Base-by-base conservation (phyloP, 345 rosid genomes). In the Luvunga scandens region DNA sequence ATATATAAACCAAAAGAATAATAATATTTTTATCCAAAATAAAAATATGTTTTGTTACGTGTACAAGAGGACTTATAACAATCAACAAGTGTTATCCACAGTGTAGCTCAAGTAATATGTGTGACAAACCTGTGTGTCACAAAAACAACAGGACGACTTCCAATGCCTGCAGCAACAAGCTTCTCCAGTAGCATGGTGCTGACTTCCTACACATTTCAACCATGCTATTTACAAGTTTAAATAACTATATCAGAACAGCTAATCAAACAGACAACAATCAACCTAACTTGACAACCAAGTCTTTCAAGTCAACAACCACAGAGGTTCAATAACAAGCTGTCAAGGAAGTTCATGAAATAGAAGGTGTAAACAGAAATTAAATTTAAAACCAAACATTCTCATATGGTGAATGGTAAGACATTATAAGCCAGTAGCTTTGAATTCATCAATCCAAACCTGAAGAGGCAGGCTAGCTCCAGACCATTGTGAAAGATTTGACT, bases 391-490 rank as follows among this genome's bases (percentile, higher is more conserved):
- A 16, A 73, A 7, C 31, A 7, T 60, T 38, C 28, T 55, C 22
- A 21, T 30, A 22, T 63, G 2, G 59, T 62, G 34, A 64, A 48
- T 33, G 27, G 7, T 2, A 39, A 73, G 36, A 60, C 19, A 16
- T 36, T 24, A 16, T 22, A 60, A 61, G 28, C 68, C 68, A 75
- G 24, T 33, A 45, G 25, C 64, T 77, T 60, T 36, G 34, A 63
- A 34, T 7, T 12, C 36, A 65, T 22, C 45, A 63, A 63, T 34
- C 81, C 76, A 71, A 73, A 95, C 99, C 97, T 95, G 99, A 81
- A 95, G 97, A 76, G 99, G 99, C 81, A 93, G 87, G 85, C 86
- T 90, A 81, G 99, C 96, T 85, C 99, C 98, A 75, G 98, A 90
- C 97, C 98, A 95, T 78, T 87, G 93, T 55, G 97, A 92, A 68